phyloP scores from a whole-genome alignment of 2,329 filamentous ascomycete species.

The Neophaeococcomyces aloes region DNA sequence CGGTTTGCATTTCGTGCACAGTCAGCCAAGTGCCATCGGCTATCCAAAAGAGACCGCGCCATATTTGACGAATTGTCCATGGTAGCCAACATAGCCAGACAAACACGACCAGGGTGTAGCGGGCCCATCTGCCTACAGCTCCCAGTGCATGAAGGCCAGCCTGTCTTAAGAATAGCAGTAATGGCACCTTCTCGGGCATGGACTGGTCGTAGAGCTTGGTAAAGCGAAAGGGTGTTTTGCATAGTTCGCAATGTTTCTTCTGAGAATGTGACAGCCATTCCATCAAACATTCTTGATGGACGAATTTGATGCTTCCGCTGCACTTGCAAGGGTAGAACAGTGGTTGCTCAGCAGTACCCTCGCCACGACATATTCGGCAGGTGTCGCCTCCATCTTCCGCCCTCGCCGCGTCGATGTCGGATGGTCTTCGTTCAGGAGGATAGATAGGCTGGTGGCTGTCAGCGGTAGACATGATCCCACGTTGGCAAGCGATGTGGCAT shows the following conservation, averaged over 20 bases:
- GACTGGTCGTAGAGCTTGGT: conserved; percentile 92
- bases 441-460: neutral
- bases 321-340: conserved; percentile 98
- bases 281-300: conserved; percentile 96
- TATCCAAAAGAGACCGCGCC: conserved; percentile 91
- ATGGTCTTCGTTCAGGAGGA: neutral
- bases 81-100: conserved; percentile 88
- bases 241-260: conserved; percentile 98
- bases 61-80: conserved; percentile 81
- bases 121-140: conserved; percentile 65
- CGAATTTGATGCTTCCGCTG: conserved; percentile 95
- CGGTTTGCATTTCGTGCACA: conserved; percentile 5
- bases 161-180: conserved; percentile 69
- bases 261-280: conserved; percentile 98
- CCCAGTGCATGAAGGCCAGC: conserved; percentile 61
- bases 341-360: conserved; percentile 70
- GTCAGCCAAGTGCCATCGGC: conserved; percentile 62
- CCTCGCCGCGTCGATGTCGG: conserved; percentile 9
- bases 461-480: neutral
- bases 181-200: conserved; percentile 78
- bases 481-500: no score
- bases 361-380: conserved; percentile 94
- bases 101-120: conserved; percentile 64
- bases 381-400: conserved; percentile 51
- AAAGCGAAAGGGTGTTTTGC: conserved; percentile 96